Evolutionary conservation across 768 basidiomycete genomes (phyloP).

Genomic region (Suillus weaverae): DNA sequence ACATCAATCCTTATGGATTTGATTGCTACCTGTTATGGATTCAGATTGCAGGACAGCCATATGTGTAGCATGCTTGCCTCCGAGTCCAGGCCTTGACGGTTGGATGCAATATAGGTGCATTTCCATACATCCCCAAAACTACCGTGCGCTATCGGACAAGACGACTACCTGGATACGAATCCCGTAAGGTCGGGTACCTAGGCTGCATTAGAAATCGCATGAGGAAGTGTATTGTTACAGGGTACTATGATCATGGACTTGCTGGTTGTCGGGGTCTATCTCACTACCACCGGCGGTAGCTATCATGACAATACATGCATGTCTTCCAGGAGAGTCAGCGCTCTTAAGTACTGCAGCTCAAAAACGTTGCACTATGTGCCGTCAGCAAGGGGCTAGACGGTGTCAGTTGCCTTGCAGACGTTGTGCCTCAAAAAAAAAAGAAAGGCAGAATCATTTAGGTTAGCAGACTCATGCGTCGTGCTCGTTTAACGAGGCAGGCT

Average conservation of each 20-base stretch:
- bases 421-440: no score
- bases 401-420: no score
- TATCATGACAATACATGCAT: neutral
- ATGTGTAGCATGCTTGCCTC: neutral
- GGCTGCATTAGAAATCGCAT: no score
- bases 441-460: neutral
- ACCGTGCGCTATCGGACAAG: constrained; percentile 3
- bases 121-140: constrained; percentile 13
- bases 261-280: neutral
- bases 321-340: no score
- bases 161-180: neutral
- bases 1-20: constrained; percentile 8
- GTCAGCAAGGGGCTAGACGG: no score
- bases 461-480: neutral
- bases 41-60: neutral
- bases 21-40: constrained; percentile 10
- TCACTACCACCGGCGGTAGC: neutral
- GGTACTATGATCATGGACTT: neutral
- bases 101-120: neutral
- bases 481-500: neutral
- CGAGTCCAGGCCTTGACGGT: neutral
- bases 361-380: no score
- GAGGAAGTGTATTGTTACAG: no score
- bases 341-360: no score
- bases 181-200: constrained; percentile 8